A percentile compares a stretch with the other conserved stretches of the same genome.
These are phyloP conservation scores for Tricholoma sp. DNA, from an alignment of 768 basidiomycete genomes.

Conservation along the genomic window DNA sequence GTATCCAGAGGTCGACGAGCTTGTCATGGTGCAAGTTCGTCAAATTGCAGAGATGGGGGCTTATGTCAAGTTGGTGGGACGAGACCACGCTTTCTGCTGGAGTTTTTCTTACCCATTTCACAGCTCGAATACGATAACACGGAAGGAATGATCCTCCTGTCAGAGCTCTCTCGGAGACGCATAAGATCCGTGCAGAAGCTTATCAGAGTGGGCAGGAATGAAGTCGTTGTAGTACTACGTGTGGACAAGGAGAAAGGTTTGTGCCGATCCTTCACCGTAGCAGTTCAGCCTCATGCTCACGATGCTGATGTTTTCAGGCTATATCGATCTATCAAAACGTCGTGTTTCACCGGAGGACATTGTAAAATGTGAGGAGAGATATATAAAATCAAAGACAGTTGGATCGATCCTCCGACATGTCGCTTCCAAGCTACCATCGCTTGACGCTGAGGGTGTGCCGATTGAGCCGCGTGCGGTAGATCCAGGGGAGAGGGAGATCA, in stretches of 20 bases:
- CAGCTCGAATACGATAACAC: conserved; percentile 99
- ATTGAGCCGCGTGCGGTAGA: conserved; percentile 20
- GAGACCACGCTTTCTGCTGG: not conserved
- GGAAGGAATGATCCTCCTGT: conserved; percentile 99
- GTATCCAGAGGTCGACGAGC: conserved; percentile 95
- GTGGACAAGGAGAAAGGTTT: conserved; percentile 99
- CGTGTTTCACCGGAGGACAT: conserved; percentile 98
- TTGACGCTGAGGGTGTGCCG: conserved; percentile 30
- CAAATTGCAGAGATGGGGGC: conserved; percentile 99
- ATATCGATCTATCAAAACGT: conserved; percentile 98
- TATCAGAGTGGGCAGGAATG: conserved; percentile 95
- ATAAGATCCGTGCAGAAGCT: conserved; percentile 98
- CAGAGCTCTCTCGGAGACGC: conserved; percentile 92
- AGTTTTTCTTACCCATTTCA: not conserved
- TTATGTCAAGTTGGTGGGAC: conserved; percentile 90
- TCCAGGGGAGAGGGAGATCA: conserved; percentile 42
- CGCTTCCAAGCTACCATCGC: conserved; percentile 69
- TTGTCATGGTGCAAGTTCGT: conserved; percentile 99
- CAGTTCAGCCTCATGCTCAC: not conserved
- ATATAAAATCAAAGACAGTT: conserved; percentile 96
- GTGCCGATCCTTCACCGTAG: conserved; percentile 14
- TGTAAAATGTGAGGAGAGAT: conserved; percentile 97
- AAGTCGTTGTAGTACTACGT: conserved; percentile 95
- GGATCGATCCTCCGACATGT: conserved; percentile 91
- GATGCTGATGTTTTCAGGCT: conserved; percentile 49